Evolutionary conservation across 164 flowering plant genomes (phyloP).

Genomic region (Piper betle): DNA sequence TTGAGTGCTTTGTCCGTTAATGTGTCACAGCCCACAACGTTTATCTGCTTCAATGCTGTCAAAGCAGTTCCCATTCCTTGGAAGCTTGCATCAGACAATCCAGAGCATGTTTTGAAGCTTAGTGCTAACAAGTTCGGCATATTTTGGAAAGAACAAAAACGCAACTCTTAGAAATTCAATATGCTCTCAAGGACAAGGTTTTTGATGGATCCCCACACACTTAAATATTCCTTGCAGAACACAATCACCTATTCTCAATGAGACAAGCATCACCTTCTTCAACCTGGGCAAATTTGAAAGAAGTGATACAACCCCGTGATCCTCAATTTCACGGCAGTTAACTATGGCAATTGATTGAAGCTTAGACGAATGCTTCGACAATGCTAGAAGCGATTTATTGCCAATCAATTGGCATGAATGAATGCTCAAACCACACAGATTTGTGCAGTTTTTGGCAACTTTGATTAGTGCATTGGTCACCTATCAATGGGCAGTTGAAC

Average conservation of each 20-base stretch:
- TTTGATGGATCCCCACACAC: slow-evolving; percentile 3
- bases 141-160: slow-evolving; percentile 2
- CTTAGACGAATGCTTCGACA: slow-evolving; percentile 13
- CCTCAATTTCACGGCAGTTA: slow-evolving; percentile 18
- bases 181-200: slow-evolving; percentile 3
- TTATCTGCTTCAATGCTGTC: slow-evolving; percentile 34
- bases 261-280: slow-evolving; percentile 5
- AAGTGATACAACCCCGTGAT: slow-evolving; percentile 14
- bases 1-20: slow-evolving; percentile 38
- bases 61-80: slow-evolving; percentile 34
- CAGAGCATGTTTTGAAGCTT: slow-evolving; percentile 21
- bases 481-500: slow-evolving; percentile 13
- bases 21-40: slow-evolving; percentile 31
- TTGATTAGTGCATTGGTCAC: slow-evolving; percentile 17
- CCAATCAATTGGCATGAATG: slow-evolving; percentile 26
- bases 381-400: slow-evolving; percentile 18
- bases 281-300: slow-evolving; percentile 5
- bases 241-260: neutral
- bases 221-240: slow-evolving; percentile 4
- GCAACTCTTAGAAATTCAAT: slow-evolving; percentile 1
- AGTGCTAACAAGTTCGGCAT: neutral
- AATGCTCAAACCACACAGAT: slow-evolving; percentile 17
- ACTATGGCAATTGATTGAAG: slow-evolving; percentile 19
- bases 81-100: slow-evolving; percentile 35
- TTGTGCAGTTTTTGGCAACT: slow-evolving; percentile 19